Percentiles rank a stretch among this genome's conserved stretches.
phyloP scores from a whole-genome alignment of 148 eudicot species.

The Camellia sinensis region DNA sequence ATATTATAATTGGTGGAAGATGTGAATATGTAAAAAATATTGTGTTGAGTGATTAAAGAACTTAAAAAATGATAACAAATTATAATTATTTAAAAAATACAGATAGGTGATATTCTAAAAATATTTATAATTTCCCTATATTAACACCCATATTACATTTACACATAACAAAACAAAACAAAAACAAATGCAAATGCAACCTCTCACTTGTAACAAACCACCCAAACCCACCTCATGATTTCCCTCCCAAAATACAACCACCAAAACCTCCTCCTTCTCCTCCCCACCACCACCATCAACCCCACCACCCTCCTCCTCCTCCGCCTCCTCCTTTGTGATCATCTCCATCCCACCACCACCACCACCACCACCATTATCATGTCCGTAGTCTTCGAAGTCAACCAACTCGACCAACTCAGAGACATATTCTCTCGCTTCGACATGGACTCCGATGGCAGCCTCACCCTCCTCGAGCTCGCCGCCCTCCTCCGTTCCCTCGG shows the following conservation, averaged over 20 bases:
- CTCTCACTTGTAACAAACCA: not conserved
- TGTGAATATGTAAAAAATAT: too few relatives aligned
- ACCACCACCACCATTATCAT: not conserved
- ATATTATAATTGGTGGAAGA: too few relatives aligned
- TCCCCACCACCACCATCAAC: not conserved
- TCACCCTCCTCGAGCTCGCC: slow-evolving; percentile 48
- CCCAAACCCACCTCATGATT: not conserved
- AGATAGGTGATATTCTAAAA: too few relatives aligned
- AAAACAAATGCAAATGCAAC: not conserved
- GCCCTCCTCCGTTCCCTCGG: slow-evolving; percentile 51
- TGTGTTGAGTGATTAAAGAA: too few relatives aligned
- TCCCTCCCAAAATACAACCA: not conserved
- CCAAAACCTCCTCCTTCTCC: not conserved
- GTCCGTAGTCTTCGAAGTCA: not conserved
- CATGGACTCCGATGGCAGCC: slow-evolving; percentile 54
- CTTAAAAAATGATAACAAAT: too few relatives aligned
- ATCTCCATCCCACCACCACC: not conserved
- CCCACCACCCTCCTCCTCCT: slow-evolving; percentile 1
- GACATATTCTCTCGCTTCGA: slow-evolving; percentile 46
- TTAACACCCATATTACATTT: too few relatives aligned
- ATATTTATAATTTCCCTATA: too few relatives aligned
- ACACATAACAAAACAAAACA: too few relatives aligned
- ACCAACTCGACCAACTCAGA: slow-evolving; percentile 32
- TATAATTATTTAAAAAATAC: too few relatives aligned
- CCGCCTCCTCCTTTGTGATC: not conserved